These are phyloP conservation scores for Daedaleopsis nitida DNA, from an alignment of 768 basidiomycete genomes.

Conservation along the genomic window DNA sequence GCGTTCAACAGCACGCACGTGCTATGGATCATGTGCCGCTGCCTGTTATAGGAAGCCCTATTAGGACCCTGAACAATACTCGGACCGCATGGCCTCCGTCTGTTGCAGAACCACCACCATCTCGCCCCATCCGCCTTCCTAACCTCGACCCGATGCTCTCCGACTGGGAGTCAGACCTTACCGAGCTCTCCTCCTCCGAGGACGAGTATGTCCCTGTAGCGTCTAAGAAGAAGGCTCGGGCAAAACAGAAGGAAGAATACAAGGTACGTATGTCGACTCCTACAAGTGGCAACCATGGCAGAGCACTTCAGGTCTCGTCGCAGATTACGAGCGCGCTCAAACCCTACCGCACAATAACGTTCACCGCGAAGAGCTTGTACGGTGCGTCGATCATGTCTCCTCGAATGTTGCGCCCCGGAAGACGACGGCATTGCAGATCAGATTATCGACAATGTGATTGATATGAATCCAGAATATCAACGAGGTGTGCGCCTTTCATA, in stretches of 20 bases:
- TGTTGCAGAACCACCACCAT: not conserved
- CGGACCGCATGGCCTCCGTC: not conserved
- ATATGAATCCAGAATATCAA: conserved; percentile 69
- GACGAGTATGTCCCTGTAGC: conserved; percentile 35
- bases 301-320: too few relatives aligned
- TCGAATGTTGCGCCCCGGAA: not conserved
- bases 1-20: conserved; percentile 4
- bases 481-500: conserved; percentile 40
- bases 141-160: conserved; percentile 25
- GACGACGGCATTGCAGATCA: conserved; percentile 39
- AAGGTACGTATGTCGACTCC: conserved; percentile 14
- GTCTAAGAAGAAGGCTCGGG: conserved; percentile 27
- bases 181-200: conserved; percentile 47
- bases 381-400: conserved; percentile 33
- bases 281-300: too few relatives aligned
- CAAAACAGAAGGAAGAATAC: conserved; percentile 33
- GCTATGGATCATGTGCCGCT: not conserved
- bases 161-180: conserved; percentile 49
- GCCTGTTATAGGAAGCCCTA: not conserved
- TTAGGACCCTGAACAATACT: not conserved
- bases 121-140: not conserved
- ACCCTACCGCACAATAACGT: conserved; percentile 41
- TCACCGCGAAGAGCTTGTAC: conserved; percentile 46
- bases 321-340: conserved; percentile 35
- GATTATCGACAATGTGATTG: conserved; percentile 46